These are phyloP conservation scores for Geotrichum bryndzae DNA, from an alignment of 1,139 yeast genomes.

Conservation along the genomic window DNA sequence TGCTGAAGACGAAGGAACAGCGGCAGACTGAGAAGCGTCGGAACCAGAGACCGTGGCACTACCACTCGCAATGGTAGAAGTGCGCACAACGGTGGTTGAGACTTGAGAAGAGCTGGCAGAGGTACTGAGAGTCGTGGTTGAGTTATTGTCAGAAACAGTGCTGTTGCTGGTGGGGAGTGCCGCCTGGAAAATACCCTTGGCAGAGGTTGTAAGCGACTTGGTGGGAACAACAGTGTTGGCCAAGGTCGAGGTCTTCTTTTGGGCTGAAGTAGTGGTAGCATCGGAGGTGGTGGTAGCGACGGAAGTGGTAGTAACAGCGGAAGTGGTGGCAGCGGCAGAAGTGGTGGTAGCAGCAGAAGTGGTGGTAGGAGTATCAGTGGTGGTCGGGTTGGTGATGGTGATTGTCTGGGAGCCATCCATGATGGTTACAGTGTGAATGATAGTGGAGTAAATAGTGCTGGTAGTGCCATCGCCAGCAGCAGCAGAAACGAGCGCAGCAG, in stretches of 20 bases:
- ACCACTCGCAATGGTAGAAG: background rate
- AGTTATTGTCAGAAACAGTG: background rate
- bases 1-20: background rate
- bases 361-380: background rate
- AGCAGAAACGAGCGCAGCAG: background rate
- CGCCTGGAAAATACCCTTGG: background rate
- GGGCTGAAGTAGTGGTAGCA: background rate
- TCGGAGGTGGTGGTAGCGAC: background rate
- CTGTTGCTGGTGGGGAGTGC: background rate
- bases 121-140: background rate
- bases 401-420: background rate
- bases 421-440: conserved; percentile 7
- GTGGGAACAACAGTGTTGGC: background rate
- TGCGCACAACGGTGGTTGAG: background rate
- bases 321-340: background rate
- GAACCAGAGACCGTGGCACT: background rate
- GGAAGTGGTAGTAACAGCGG: background rate
- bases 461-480: background rate
- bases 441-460: conserved; percentile 8
- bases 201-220: background rate
- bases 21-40: background rate
- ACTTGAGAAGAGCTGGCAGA: background rate
- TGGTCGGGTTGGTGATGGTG: conserved; percentile 2
- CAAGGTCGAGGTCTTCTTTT: background rate
- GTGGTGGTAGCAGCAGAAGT: background rate